Evolutionary conservation across 192 early-diverging fungal genomes (phyloP).

Genomic region (Rhizoclosmatium sp.): DNA sequence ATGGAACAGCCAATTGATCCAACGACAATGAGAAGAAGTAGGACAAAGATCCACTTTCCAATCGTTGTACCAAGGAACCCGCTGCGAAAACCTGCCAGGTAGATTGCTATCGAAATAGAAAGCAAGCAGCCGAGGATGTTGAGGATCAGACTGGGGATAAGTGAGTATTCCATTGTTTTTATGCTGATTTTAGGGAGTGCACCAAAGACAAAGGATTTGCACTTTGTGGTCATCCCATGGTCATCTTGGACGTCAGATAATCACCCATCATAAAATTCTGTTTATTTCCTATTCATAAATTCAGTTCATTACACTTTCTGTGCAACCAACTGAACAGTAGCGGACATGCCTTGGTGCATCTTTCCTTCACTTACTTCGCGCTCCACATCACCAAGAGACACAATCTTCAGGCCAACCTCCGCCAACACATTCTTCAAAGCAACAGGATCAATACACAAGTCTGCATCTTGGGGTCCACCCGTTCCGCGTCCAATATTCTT

Average conservation of each 20-base stretch:
- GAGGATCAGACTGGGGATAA: too few relatives aligned
- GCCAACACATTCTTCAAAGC: not conserved
- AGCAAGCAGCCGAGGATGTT: too few relatives aligned
- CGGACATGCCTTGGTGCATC: slow-evolving; percentile 27
- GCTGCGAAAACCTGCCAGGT: too few relatives aligned
- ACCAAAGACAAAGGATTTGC: too few relatives aligned
- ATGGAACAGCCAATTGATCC: not conserved
- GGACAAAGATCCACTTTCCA: not conserved
- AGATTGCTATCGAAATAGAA: too few relatives aligned
- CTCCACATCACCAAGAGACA: slow-evolving; percentile 11
- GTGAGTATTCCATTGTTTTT: too few relatives aligned
- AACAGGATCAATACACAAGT: slow-evolving; percentile 18
- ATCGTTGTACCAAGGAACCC: not conserved
- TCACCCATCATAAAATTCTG: too few relatives aligned
- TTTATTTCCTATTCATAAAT: too few relatives aligned
- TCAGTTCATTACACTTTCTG: not conserved
- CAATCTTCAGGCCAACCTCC: slow-evolving; percentile 17
- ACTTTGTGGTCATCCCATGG: too few relatives aligned
- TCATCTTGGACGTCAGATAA: too few relatives aligned
- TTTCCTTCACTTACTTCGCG: slow-evolving; percentile 21
- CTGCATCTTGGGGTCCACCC: slow-evolving; percentile 28
- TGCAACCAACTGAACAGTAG: slow-evolving; percentile 29
- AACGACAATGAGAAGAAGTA: not conserved
- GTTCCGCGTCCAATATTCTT: slow-evolving; percentile 29
- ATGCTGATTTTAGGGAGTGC: too few relatives aligned